phyloP scores from a whole-genome alignment of 2,329 filamentous ascomycete genomes.

The Colletotrichum somersetense region DNA sequence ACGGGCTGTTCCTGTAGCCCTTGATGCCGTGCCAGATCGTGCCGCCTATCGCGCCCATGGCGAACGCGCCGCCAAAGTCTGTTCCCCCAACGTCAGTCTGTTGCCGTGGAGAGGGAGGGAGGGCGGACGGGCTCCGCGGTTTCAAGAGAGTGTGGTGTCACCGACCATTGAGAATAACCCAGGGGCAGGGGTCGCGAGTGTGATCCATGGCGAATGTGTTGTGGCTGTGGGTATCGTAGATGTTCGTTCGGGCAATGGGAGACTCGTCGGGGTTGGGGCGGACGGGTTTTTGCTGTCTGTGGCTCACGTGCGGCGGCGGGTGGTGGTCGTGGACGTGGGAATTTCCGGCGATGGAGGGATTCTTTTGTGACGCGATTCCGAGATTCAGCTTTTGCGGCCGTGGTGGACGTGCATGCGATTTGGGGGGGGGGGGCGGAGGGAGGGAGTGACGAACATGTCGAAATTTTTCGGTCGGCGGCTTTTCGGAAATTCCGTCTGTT shows the following conservation, averaged over 20 bases:
- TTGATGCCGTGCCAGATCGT: slow-evolving; percentile 98
- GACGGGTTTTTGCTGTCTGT: background rate
- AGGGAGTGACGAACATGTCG: slow-evolving; percentile 18
- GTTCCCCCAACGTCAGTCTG: background rate
- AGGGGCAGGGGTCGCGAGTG: slow-evolving; percentile 95
- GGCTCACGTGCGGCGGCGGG: background rate
- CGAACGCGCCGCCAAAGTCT: slow-evolving; percentile 94
- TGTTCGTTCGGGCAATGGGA: background rate
- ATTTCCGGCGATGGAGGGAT: background rate
- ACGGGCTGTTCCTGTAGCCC: slow-evolving; percentile 88
- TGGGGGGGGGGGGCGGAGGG: background rate
- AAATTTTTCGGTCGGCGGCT: slow-evolving; percentile 24
- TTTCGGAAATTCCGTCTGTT: slow-evolving; percentile 19
- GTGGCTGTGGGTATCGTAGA: slow-evolving; percentile 27
- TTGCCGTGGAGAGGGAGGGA: no score
- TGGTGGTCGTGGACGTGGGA: background rate
- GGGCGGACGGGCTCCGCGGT: no score
- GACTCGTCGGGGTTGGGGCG: background rate
- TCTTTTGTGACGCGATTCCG: slow-evolving; percentile 15
- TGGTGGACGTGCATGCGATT: slow-evolving; percentile 8
- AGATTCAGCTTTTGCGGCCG: background rate
- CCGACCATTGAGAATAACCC: slow-evolving; percentile 85
- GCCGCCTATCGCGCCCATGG: slow-evolving; percentile 88
- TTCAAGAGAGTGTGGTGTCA: background rate
- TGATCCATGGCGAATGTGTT: slow-evolving; percentile 79